phyloP scores from a whole-genome alignment of 2,329 filamentous ascomycete species.

The Aspergillus sp. region DNA sequence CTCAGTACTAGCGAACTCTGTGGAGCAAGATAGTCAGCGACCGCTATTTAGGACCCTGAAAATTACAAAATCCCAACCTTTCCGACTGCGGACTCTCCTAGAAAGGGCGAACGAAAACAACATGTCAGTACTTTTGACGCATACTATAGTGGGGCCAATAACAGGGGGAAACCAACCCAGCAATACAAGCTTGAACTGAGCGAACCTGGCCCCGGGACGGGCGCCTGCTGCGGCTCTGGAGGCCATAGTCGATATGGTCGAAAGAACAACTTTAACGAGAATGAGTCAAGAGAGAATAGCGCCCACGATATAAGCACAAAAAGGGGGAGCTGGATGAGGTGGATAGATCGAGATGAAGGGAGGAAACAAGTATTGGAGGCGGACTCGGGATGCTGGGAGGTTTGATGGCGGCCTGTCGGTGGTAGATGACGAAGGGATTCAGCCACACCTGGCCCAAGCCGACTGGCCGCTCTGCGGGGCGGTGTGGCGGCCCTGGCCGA shows the following conservation, averaged over 20 bases:
- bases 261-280: conserved; percentile 17
- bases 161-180: conserved; percentile 66
- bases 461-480: conserved; percentile 19
- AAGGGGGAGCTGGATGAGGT: conserved; percentile 3
- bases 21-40: conserved; percentile 38
- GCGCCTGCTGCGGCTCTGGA: conserved; percentile 75
- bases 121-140: conserved; percentile 21
- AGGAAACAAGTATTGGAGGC: conserved; percentile 27
- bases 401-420: conserved; percentile 21
- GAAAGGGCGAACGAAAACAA: conserved; percentile 17
- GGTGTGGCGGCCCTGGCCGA: conserved; percentile 17
- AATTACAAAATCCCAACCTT: conserved; percentile 64
- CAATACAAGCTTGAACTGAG: conserved; percentile 98
- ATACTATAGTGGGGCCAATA: conserved; percentile 7
- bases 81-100: conserved; percentile 97
- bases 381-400: conserved; percentile 23
- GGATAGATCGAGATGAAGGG: conserved; percentile 15
- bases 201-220: conserved; percentile 75
- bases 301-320: not conserved
- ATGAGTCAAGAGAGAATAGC: conserved; percentile 4
- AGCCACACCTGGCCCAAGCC: conserved; percentile 32
- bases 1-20: conserved; percentile 96
- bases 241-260: conserved; percentile 66
- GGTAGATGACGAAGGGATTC: conserved; percentile 38
- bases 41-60: conserved; percentile 15